Percentiles rank a stretch among this genome's conserved stretches.
Evolutionary conservation across 208 protist genomes (phyloP).

Genomic region (Naegleria gruberi): DNA sequence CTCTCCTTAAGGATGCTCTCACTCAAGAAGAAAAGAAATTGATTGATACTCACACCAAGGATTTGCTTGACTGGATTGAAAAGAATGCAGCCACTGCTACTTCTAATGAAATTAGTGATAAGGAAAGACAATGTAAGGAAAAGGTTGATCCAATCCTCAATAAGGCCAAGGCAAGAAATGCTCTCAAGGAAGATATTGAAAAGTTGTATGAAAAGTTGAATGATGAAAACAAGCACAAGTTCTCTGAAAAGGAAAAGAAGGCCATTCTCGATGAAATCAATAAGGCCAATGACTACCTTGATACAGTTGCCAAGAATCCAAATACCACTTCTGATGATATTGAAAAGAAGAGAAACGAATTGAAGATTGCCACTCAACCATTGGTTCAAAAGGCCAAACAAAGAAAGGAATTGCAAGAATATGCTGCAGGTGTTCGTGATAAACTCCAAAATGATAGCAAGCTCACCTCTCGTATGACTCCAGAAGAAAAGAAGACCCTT

Average conservation of each 20-base stretch:
- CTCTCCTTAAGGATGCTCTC: neutral
- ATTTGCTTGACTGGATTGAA: slow-evolving; percentile 54
- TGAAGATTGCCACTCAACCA: neutral
- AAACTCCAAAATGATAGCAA: neutral
- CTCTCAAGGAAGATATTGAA: neutral
- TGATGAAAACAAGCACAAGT: neutral
- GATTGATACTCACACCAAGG: neutral
- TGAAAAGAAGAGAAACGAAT: neutral
- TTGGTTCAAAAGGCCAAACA: neutral
- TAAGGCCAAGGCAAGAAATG: neutral
- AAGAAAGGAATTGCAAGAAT: neutral
- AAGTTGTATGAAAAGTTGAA: neutral
- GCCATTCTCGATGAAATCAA: neutral
- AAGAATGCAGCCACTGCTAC: neutral
- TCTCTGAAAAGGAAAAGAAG: neutral
- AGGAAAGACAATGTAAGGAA: neutral
- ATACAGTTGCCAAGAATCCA: neutral
- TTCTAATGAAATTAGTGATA: neutral
- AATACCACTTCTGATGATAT: neutral
- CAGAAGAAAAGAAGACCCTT: neutral
- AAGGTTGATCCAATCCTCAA: neutral
- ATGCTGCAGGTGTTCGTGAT: neutral
- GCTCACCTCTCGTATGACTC: neutral
- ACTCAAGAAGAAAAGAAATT: neutral
- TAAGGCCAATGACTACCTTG: neutral